Evolutionary conservation across 106 monocot species (phyloP).

Genomic region (Triglochin maritima): DNA sequence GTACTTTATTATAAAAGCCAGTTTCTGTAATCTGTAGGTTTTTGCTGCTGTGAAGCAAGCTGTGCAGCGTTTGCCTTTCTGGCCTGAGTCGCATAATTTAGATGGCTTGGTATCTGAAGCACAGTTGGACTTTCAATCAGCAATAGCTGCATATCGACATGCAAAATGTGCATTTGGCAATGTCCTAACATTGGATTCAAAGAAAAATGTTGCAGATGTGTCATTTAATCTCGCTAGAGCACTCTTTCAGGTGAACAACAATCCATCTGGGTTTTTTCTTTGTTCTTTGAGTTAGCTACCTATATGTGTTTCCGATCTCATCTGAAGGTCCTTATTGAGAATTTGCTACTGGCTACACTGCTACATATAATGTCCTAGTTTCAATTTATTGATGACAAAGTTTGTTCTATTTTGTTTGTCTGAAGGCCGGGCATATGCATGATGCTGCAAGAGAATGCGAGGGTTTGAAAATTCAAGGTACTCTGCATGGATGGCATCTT

Average conservation of each 20-base stretch:
- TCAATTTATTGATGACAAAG: too few species aligned
- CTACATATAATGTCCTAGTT: too few species aligned
- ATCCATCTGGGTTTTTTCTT: too few species aligned
- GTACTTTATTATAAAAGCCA: too few species aligned
- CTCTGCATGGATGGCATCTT: neutral
- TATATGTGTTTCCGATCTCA: neutral
- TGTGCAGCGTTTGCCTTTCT: constrained; percentile 59
- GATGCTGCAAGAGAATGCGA: constrained; percentile 70
- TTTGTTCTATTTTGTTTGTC: constrained; percentile 2
- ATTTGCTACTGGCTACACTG: too few species aligned
- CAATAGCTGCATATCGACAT: constrained; percentile 46
- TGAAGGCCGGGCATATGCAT: constrained; percentile 58
- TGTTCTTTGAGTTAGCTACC: too few species aligned
- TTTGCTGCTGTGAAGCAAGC: constrained; percentile 65
- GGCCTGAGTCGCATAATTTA: constrained; percentile 83
- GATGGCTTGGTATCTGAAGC: constrained; percentile 79
- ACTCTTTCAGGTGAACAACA: constrained; percentile 57
- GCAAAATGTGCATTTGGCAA: constrained; percentile 42
- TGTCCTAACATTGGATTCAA: constrained; percentile 7
- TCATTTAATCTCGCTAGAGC: constrained; percentile 84
- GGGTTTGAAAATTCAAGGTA: constrained; percentile 64
- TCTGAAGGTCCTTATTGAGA: neutral
- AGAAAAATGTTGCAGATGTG: constrained; percentile 33
- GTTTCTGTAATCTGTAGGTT: constrained; percentile 29
- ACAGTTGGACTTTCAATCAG: constrained; percentile 55